Evolutionary conservation across 805 yeast genomes (phyloP), one percentile per base, ranked within the genome.

Genomic region (Starmera caribaea): DNA sequence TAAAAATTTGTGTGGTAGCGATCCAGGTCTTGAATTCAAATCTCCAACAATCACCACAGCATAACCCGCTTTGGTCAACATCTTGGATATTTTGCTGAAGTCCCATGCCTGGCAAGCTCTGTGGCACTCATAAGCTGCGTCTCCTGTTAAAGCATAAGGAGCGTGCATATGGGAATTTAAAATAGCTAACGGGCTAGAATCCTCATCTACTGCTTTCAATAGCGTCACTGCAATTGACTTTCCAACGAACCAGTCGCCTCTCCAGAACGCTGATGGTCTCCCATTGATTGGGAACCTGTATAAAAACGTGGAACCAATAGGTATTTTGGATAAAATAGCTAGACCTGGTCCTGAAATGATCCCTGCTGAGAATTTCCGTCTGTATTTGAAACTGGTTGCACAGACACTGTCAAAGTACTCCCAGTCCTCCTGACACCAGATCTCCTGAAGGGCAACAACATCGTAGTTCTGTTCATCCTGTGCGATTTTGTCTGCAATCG

Each of bases 161-260:
- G 98, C 98, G 59, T 92, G 98, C 92, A 92, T 81, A 58, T 92
- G 98, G 14, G 95, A 80, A 54, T 89, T 90, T 53, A 92, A 63
- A 5, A 92, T 61, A 3, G 94, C 97, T 32, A 92, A 63, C 5
- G 81, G 81, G 6, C 68, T 55, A 2, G 71, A 63, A 14, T 63
- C 65, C 0, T 68, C 61, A 14, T 54, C 50, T 3, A 73, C 61
- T 5, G 84, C 80, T 41, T 65, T 65, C 33, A 92, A 63, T 4
- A 76, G 59, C 0, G 95, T 82, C 3, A 87, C 76, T 1, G 95
- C 82, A 15, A 87, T 74, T 8, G 90, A 73, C 56, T 92, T 92
- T 8, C 98, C 98, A 16, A 92, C 98, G 48, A 75, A 86, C 96
- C 97, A 92, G 58, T 92, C 98, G 30, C 98, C 98, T 42, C 97